phyloP scores from a whole-genome alignment of 305 asterid species.

The Fraxinus paxiana region DNA sequence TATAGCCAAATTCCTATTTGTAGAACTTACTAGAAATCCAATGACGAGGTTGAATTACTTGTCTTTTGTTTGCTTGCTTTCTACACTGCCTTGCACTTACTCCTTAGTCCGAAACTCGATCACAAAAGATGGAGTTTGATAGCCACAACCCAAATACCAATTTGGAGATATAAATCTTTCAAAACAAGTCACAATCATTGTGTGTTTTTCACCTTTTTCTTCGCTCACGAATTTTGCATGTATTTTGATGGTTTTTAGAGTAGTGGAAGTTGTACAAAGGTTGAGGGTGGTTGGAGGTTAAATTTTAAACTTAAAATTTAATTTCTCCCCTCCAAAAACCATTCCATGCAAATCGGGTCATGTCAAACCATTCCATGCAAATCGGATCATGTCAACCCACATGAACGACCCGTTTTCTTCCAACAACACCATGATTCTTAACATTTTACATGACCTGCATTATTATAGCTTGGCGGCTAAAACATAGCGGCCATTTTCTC shows the following conservation, averaged over 20 bases:
- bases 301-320: no score
- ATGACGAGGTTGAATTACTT: neutral
- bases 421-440: neutral
- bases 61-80: neutral
- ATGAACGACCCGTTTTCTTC: no score
- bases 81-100: no score
- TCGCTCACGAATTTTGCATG: neutral
- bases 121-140: neutral
- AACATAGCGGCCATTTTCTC: neutral
- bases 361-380: no score
- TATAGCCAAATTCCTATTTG: no score
- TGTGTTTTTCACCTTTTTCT: neutral
- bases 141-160: neutral
- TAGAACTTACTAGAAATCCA: neutral
- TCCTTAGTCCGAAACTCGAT: neutral
- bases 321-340: neutral
- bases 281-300: neutral
- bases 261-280: neutral
- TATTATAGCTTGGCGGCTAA: neutral
- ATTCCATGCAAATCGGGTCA: neutral
- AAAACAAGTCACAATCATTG: neutral
- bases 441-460: neutral
- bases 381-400: no score
- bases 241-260: neutral
- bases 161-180: neutral